Conservation (phyloP, 352 stramenopile genomes). For the Globisporangium yorkense region DNA sequence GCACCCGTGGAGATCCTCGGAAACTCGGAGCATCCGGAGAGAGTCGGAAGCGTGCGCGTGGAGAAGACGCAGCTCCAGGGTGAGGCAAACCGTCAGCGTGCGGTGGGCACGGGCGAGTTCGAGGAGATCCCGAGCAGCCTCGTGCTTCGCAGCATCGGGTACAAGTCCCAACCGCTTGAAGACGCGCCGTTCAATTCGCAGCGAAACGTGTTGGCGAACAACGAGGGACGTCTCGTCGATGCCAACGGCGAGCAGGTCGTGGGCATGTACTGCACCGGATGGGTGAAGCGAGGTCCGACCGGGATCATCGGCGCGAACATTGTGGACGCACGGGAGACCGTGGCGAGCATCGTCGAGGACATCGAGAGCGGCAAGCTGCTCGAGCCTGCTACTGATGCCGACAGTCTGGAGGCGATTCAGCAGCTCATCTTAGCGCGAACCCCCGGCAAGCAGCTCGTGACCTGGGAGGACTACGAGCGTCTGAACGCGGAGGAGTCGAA, state of each 20-base stretch:
- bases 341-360: slow-evolving; percentile 90
- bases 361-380: slow-evolving; percentile 45
- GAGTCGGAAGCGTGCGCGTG: slow-evolving; percentile 68
- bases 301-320: slow-evolving; percentile 99
- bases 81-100: slow-evolving; percentile 68
- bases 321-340: slow-evolving; percentile 94
- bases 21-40: slow-evolving; percentile 33
- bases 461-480: slow-evolving; percentile 57
- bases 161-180: slow-evolving; percentile 86
- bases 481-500: slow-evolving; percentile 57
- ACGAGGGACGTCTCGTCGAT: slow-evolving; percentile 52
- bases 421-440: slow-evolving; percentile 37
- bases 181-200: slow-evolving; percentile 76
- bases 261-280: slow-evolving; percentile 95
- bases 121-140: slow-evolving; percentile 79
- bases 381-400: slow-evolving; percentile 13
- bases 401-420: slow-evolving; percentile 35
- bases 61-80: slow-evolving; percentile 89
- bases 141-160: slow-evolving; percentile 85
- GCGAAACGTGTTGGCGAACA: slow-evolving; percentile 58
- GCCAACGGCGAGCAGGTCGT: slow-evolving; percentile 30
- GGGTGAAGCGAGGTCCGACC: slow-evolving; percentile 95
- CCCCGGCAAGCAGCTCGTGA: slow-evolving; percentile 62
- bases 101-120: slow-evolving; percentile 82
- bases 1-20: slow-evolving; percentile 75